Base-by-base conservation (phyloP, 371 early-diverging fungal species). In the Mycotypha africana region DNA sequence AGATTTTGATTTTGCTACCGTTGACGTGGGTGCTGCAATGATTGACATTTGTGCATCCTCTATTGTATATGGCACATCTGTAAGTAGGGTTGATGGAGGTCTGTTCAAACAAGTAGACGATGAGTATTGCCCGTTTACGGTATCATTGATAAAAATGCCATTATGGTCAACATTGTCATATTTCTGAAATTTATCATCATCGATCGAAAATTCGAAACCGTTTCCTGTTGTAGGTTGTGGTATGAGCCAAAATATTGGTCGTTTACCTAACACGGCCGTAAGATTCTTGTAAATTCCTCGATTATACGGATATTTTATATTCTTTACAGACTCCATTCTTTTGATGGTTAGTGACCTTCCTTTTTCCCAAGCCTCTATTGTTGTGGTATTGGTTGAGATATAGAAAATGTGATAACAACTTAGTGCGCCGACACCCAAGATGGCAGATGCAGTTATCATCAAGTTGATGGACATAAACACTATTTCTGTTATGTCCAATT, bases 321-420 rank as follows among this genome's bases (percentile, higher is more conserved):
- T 25, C 31, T 19, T 34, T 78, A 74, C 62, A 72, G 49, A 84
- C 70, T 58, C 82, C 51, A 64, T 62, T 42, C 78, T 74, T 47
- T 85, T 81, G 56, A 91, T 78, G 38, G 76, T 85, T 11, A 81
- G 83, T 34, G 91, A 91, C 60, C 88, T 88, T 51, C 82, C 86
- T 60, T 87, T 94, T 53, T 83, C 83, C 78, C 77, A 82, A 14
- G 69, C 76, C 65, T 99, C 99, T 50, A 99, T 95, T 11, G 97
- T 96, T 1, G 99, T 98, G 14, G 93, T 91, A 68, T 98, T 98
- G 49, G 70, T 76, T 4, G 72, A 58, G 25, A 91, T 60, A 56
- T 93, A 86, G 52, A 86, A 91, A 31, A 87, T 45, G 50, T 97
- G 97, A 67, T 86, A 97, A 32, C 80, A 61, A 20, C 82, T 75